Evolutionary conservation across 2,329 filamentous ascomycete genomes (phyloP).

Genomic region (Cladophialophora yegresii): DNA sequence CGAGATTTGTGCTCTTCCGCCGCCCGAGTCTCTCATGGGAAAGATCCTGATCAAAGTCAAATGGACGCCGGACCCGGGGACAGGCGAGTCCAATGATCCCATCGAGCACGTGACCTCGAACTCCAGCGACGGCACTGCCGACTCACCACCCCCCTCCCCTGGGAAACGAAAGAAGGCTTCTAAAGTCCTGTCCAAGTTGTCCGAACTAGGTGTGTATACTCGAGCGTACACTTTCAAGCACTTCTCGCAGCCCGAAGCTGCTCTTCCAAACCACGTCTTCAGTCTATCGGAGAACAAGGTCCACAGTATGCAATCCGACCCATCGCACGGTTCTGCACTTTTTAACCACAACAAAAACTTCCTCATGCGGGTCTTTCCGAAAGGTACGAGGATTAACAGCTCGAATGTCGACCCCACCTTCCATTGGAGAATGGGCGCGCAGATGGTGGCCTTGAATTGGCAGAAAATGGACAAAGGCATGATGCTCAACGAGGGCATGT

Average conservation of each 20-base stretch:
- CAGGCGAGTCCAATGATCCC: slow-evolving; percentile 39
- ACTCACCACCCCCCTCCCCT: slow-evolving; percentile 22
- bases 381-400: slow-evolving; percentile 75
- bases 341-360: slow-evolving; percentile 80
- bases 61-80: slow-evolving; percentile 55
- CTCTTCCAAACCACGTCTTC: slow-evolving; percentile 64
- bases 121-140: slow-evolving; percentile 46
- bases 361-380: slow-evolving; percentile 87
- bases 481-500: slow-evolving; percentile 96
- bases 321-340: slow-evolving; percentile 58
- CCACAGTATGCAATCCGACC: slow-evolving; percentile 63
- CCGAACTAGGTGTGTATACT: slow-evolving; percentile 79
- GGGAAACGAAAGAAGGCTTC: slow-evolving; percentile 51
- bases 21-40: slow-evolving; percentile 68
- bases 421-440: slow-evolving; percentile 86
- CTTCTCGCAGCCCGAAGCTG: slow-evolving; percentile 64
- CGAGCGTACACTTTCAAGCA: slow-evolving; percentile 77
- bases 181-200: slow-evolving; percentile 72
- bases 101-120: slow-evolving; percentile 38
- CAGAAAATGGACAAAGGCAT: slow-evolving; percentile 87
- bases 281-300: slow-evolving; percentile 64
- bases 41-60: slow-evolving; percentile 88
- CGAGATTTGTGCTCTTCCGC: slow-evolving; percentile 57
- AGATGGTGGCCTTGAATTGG: slow-evolving; percentile 93
- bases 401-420: slow-evolving; percentile 83